Evolutionary conservation across 2,329 filamentous ascomycete genomes (phyloP).

Genomic region (Aspergillus luchuensis): DNA sequence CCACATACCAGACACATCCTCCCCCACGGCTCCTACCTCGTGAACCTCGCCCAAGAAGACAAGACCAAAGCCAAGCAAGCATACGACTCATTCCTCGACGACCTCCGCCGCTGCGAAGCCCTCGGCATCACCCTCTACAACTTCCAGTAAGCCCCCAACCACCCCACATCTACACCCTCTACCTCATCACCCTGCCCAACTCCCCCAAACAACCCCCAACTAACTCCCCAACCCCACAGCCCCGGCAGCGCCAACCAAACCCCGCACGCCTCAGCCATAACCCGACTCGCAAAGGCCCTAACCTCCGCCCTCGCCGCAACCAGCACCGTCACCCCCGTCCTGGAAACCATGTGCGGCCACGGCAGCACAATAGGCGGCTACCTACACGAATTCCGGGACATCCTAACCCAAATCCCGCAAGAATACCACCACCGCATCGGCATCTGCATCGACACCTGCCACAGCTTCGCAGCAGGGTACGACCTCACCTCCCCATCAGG

Average conservation of each 20-base stretch:
- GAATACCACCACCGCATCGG: conserved; percentile 82
- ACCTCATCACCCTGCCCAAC: conserved; percentile 9
- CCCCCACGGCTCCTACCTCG: conserved; percentile 93
- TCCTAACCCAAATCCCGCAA: conserved; percentile 70
- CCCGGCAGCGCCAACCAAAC: conserved; percentile 78
- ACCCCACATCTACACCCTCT: not conserved
- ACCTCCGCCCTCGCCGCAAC: conserved; percentile 81
- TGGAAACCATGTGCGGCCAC: conserved; percentile 93
- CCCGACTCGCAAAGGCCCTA: conserved; percentile 76
- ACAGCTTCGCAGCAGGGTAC: conserved; percentile 92
- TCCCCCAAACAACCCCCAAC: not conserved
- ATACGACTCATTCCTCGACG: conserved; percentile 82
- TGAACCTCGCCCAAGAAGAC: conserved; percentile 90
- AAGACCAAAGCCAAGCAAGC: conserved; percentile 78
- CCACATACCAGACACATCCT: conserved; percentile 65
- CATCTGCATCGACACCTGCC: conserved; percentile 95
- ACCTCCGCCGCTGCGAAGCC: conserved; percentile 79
- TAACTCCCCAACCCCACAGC: conserved; percentile 28
- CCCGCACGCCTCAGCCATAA: conserved; percentile 68
- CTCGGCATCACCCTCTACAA: conserved; percentile 94
- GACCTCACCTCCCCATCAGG: conserved; percentile 76
- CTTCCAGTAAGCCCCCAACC: conserved; percentile 65
- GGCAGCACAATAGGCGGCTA: conserved; percentile 84
- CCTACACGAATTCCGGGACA: conserved; percentile 83
- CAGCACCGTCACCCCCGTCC: conserved; percentile 72